phyloP scores from a whole-genome alignment of 2,329 filamentous ascomycete genomes.

The Stachybotrys chartarum region DNA sequence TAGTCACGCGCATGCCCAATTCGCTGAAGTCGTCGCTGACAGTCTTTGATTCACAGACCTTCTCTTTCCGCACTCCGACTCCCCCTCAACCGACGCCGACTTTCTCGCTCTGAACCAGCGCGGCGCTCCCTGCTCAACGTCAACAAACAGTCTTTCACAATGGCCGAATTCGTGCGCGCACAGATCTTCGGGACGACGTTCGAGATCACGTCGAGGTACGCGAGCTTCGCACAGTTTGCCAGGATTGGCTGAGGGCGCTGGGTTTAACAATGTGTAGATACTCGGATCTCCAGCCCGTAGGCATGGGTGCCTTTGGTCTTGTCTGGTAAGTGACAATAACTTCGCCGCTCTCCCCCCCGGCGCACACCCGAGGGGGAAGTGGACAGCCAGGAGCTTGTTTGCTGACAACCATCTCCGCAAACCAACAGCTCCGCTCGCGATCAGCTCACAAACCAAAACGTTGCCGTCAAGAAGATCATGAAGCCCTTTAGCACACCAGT shows the following conservation, averaged over 20 bases:
- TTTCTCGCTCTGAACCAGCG: too few species aligned
- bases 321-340: slow-evolving; percentile 65
- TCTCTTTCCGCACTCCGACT: not conserved
- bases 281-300: slow-evolving; percentile 94
- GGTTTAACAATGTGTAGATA: slow-evolving; percentile 52
- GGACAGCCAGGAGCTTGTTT: too few species aligned
- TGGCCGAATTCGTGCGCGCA: slow-evolving; percentile 98
- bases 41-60: not conserved
- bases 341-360: not conserved
- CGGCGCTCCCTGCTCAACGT: not conserved
- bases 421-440: slow-evolving; percentile 82
- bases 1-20: not conserved
- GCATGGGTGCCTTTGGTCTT: slow-evolving; percentile 97
- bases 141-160: slow-evolving; percentile 40
- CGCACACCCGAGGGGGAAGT: not conserved
- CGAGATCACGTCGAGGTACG: slow-evolving; percentile 95
- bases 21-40: not conserved
- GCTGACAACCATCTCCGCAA: slow-evolving; percentile 3
- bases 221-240: not conserved
- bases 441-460: slow-evolving; percentile 92
- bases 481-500: slow-evolving; percentile 99
- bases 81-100: too few species aligned
- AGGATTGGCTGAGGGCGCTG: slow-evolving; percentile 3
- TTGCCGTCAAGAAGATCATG: slow-evolving; percentile 99
- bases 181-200: slow-evolving; percentile 99